These are phyloP conservation scores for Drosera spatulata DNA, from an alignment of 179 eudicot genomes.

Conservation along the genomic window DNA sequence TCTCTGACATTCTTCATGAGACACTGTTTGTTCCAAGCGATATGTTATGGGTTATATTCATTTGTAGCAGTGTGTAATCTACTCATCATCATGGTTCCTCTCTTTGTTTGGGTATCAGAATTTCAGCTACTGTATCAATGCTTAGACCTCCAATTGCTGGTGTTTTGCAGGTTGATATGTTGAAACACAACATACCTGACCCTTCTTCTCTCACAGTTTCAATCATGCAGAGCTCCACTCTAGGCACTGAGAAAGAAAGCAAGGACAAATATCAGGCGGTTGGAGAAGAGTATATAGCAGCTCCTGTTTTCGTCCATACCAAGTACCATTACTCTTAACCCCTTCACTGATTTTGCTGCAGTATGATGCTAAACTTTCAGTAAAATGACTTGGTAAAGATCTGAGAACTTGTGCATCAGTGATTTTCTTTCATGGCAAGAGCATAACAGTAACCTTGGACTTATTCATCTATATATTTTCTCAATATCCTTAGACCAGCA, in stretches of 20 bases:
- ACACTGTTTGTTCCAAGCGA: too few species aligned
- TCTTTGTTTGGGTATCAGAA: too few species aligned
- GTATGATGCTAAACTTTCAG: not conserved
- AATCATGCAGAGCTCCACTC: constrained; percentile 47
- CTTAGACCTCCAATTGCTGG: not conserved
- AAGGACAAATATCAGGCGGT: constrained; percentile 53
- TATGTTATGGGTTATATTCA: too few species aligned
- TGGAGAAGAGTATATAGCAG: constrained; percentile 66
- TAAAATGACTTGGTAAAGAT: not conserved
- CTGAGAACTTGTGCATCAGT: too few species aligned
- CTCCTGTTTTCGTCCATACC: constrained; percentile 79
- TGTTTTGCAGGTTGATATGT: constrained; percentile 73
- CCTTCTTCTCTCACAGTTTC: constrained; percentile 57
- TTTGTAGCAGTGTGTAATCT: too few species aligned
- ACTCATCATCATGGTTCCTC: too few species aligned
- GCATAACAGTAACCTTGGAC: too few species aligned
- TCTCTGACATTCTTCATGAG: too few species aligned
- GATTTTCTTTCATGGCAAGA: too few species aligned
- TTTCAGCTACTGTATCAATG: too few species aligned
- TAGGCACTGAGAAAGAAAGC: constrained; percentile 53
- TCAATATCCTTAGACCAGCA: too few species aligned
- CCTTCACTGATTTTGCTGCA: not conserved
- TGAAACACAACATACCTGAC: constrained; percentile 87
- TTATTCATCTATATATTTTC: too few species aligned
- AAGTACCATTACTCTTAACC: constrained; percentile 36